These are phyloP conservation scores for Pichia membranifaciens DNA, from an alignment of 805 yeast genomes.

Conservation along the genomic window DNA sequence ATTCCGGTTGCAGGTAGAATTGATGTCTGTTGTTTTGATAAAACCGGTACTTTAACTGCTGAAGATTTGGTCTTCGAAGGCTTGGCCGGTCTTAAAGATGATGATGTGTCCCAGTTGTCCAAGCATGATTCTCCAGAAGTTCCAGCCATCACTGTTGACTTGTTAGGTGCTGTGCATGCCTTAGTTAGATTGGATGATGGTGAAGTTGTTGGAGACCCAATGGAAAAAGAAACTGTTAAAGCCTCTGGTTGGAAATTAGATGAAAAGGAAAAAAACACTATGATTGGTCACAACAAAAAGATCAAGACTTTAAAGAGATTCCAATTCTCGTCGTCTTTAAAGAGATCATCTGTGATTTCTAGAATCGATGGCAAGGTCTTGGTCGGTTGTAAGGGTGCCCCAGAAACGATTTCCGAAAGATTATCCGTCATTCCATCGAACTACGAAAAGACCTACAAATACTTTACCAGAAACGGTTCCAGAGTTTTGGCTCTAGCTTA, in stretches of 20 bases:
- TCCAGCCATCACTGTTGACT: constrained; percentile 61
- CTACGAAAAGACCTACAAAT: constrained; percentile 81
- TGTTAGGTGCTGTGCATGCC: constrained; percentile 94
- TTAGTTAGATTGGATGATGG: constrained; percentile 92
- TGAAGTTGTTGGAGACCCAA: constrained; percentile 97
- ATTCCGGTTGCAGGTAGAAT: constrained; percentile 97
- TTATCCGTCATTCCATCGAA: constrained; percentile 61
- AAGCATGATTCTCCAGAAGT: constrained; percentile 48
- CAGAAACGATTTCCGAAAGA: constrained; percentile 87
- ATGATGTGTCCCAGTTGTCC: constrained; percentile 49
- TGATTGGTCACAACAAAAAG: constrained; percentile 39
- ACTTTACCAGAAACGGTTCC: constrained; percentile 91
- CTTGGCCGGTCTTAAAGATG: constrained; percentile 67
- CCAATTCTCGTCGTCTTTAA: constrained; percentile 93
- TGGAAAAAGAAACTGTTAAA: constrained; percentile 93
- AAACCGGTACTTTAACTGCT: constrained; percentile 96
- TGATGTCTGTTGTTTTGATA: constrained; percentile 97
- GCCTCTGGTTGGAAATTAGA: constrained; percentile 84
- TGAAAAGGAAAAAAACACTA: constrained; percentile 55
- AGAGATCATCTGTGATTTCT: constrained; percentile 88
- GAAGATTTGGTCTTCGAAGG: constrained; percentile 97
- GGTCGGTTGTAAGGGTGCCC: constrained; percentile 96
- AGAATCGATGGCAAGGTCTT: constrained; percentile 45
- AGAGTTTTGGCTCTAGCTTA: constrained; percentile 95
- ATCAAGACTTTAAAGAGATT: constrained; percentile 82